Percentiles rank a stretch among this genome's conserved stretches.
These are phyloP conservation scores for Solanum gandarillasii DNA, from an alignment of 257 asterid species.

Conservation along the genomic window DNA sequence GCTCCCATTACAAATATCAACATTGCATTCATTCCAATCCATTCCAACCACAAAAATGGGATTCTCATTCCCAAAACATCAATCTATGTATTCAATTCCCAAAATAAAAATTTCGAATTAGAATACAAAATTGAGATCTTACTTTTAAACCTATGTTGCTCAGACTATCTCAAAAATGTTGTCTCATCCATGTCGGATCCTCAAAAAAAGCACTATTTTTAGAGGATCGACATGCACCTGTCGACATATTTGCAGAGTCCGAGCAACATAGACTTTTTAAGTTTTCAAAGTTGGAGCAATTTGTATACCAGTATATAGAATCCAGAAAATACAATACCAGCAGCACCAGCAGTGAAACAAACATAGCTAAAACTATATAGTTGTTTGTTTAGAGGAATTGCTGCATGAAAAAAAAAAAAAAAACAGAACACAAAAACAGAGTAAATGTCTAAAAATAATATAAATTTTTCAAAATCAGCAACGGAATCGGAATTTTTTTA, in stretches of 20 bases:
- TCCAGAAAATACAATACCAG: slow-evolving; percentile 62
- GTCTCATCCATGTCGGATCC: neutral
- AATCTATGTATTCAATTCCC: slow-evolving; percentile 23
- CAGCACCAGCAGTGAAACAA: slow-evolving; percentile 88
- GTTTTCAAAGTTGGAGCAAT: neutral
- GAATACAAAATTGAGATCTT: neutral
- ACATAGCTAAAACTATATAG: slow-evolving; percentile 84
- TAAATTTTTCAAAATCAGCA: neutral
- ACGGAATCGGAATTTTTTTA: neutral
- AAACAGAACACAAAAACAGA: neutral
- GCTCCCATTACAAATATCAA: slow-evolving; percentile 90
- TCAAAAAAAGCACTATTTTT: neutral
- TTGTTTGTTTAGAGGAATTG: slow-evolving; percentile 88
- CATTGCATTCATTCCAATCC: slow-evolving; percentile 98
- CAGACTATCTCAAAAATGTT: neutral
- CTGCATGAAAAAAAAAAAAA: slow-evolving; percentile 17
- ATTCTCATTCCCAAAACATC: slow-evolving; percentile 54
- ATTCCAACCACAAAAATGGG: slow-evolving; percentile 78
- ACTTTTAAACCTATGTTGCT: neutral
- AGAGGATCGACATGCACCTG: neutral
- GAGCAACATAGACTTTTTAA: neutral
- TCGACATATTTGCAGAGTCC: neutral
- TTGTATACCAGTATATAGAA: slow-evolving; percentile 61
- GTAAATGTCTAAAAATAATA: neutral
- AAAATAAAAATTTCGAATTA: neutral